phyloP scores from a whole-genome alignment of 805 yeast species.

The Myxozyma vanderwaltii region DNA sequence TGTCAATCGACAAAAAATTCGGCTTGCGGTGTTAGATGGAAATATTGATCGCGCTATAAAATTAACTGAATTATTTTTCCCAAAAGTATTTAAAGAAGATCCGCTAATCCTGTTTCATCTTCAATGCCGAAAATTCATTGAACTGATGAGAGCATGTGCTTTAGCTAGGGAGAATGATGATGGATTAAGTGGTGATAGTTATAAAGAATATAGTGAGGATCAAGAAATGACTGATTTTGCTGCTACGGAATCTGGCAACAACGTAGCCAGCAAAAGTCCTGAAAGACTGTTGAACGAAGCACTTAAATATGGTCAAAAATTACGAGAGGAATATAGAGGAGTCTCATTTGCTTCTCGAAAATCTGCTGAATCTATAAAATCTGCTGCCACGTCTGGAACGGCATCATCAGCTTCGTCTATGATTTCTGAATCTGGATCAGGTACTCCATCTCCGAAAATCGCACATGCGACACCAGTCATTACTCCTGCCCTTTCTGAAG shows the following conservation, averaged over 20 bases:
- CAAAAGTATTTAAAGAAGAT: constrained; percentile 44
- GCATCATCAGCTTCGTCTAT: not conserved
- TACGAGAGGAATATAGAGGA: constrained; percentile 42
- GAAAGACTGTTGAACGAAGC: constrained; percentile 42
- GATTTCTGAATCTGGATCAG: not conserved
- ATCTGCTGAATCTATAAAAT: not conserved
- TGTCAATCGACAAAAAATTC: constrained; percentile 51
- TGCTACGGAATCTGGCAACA: constrained; percentile 1
- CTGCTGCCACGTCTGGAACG: not conserved
- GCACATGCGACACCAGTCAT: not conserved
- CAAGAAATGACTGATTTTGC: constrained; percentile 23
- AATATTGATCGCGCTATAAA: constrained; percentile 50
- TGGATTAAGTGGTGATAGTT: not conserved
- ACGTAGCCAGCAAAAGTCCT: not conserved
- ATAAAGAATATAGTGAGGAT: constrained; percentile 13
- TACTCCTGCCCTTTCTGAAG: not conserved
- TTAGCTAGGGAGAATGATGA: constrained; percentile 11
- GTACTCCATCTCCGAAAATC: not conserved
- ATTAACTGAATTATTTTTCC: constrained; percentile 46
- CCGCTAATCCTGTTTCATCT: constrained; percentile 47
- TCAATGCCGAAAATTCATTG: constrained; percentile 49
- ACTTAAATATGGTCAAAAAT: constrained; percentile 46
- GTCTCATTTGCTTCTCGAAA: constrained; percentile 11
- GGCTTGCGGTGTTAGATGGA: constrained; percentile 48
- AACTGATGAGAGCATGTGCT: constrained; percentile 42